Percentiles rank a stretch among this genome's conserved stretches.
phyloP scores from a whole-genome alignment of 2,329 filamentous ascomycete genomes.

The Thelonectria blattea region DNA sequence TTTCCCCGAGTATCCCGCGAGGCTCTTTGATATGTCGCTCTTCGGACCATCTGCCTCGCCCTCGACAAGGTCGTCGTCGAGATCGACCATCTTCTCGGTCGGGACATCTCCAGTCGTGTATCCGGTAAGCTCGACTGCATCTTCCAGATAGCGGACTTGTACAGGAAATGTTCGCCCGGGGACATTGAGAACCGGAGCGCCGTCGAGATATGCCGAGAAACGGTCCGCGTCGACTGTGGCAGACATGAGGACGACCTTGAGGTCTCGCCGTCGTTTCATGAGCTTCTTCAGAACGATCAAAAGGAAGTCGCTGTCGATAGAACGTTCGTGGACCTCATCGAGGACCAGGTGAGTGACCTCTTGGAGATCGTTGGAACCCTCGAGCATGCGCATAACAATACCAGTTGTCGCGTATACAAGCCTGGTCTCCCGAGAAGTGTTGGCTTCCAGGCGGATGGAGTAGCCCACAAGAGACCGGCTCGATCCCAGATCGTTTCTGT shows the following conservation, averaged over 20 bases:
- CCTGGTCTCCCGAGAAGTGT: constrained; percentile 79
- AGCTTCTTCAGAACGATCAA: constrained; percentile 89
- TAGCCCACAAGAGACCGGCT: constrained; percentile 87
- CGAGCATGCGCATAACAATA: constrained; percentile 98
- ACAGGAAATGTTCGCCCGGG: constrained; percentile 95
- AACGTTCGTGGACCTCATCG: constrained; percentile 97
- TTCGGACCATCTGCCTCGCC: constrained; percentile 59
- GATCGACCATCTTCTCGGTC: constrained; percentile 62
- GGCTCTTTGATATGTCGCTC: constrained; percentile 65
- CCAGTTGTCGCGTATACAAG: constrained; percentile 89
- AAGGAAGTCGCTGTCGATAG: constrained; percentile 96
- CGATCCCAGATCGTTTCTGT: constrained; percentile 81
- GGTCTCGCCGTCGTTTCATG: constrained; percentile 74
- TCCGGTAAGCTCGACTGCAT: constrained; percentile 86
- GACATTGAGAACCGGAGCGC: constrained; percentile 86
- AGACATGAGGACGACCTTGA: constrained; percentile 97
- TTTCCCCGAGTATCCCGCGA: constrained; percentile 75
- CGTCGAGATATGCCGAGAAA: constrained; percentile 87
- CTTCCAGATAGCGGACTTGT: constrained; percentile 84
- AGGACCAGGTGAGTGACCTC: constrained; percentile 94
- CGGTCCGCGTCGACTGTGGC: constrained; percentile 92
- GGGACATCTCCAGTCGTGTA: constrained; percentile 60
- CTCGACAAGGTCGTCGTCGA: constrained; percentile 66
- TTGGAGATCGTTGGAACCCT: constrained; percentile 81
- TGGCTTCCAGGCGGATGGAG: constrained; percentile 90